Conservation (phyloP, 208 protist genomes). For the Tetramitus jugosus region DNA sequence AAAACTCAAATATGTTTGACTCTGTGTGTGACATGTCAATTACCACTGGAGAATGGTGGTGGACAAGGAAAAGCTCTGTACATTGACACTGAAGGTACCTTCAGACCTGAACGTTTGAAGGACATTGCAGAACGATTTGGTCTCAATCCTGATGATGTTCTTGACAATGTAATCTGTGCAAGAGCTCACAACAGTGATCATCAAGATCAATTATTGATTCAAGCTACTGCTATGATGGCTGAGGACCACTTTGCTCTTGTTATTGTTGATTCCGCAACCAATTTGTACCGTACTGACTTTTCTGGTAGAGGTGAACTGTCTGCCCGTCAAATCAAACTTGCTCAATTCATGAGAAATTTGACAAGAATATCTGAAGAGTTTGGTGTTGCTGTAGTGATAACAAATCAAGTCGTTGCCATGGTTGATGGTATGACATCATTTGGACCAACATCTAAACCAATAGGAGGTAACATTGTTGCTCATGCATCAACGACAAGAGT, state of each 20-base stretch:
- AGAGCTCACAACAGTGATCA: slow-evolving; percentile 98
- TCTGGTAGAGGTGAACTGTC: slow-evolving; percentile 93
- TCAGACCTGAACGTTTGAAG: slow-evolving; percentile 84
- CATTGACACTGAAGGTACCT: slow-evolving; percentile 99
- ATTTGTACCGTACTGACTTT: slow-evolving; percentile 98
- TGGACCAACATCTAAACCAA: slow-evolving; percentile 94
- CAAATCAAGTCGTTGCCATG: slow-evolving; percentile 97
- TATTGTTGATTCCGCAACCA: slow-evolving; percentile 96
- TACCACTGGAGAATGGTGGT: slow-evolving; percentile 85
- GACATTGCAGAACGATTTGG: slow-evolving; percentile 83
- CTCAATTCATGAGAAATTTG: slow-evolving; percentile 93
- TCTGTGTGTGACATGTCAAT: slow-evolving; percentile 93
- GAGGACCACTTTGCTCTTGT: slow-evolving; percentile 93
- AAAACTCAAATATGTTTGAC: slow-evolving; percentile 99
- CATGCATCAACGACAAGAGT: slow-evolving; percentile 98
- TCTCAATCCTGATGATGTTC: slow-evolving; percentile 87
- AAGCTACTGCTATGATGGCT: slow-evolving; percentile 95
- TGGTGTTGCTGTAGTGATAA: slow-evolving; percentile 97
- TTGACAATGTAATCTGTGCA: slow-evolving; percentile 98
- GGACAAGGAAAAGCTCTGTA: slow-evolving; percentile 97
- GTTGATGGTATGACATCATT: slow-evolving; percentile 94
- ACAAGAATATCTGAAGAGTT: slow-evolving; percentile 96
- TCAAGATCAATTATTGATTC: slow-evolving; percentile 86
- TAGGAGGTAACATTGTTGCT: slow-evolving; percentile 99
- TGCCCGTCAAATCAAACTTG: slow-evolving; percentile 95